These are phyloP conservation scores for Pythium dissotocum DNA, from an alignment of 352 stramenopile species.

Conservation along the genomic window DNA sequence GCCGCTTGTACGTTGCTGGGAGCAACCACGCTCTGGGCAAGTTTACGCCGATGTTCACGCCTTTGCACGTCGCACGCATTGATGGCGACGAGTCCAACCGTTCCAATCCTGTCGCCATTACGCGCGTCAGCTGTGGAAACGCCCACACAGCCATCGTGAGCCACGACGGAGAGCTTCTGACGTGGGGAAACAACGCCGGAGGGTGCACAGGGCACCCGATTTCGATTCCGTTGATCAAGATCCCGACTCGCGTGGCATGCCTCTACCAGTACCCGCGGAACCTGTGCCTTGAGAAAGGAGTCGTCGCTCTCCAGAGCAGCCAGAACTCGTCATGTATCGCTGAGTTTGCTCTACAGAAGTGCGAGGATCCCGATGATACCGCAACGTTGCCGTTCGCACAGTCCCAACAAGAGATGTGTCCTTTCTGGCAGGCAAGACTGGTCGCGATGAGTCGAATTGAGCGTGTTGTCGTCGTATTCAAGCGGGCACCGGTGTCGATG, in stretches of 20 bases:
- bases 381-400: conserved; percentile 39
- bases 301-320: conserved; percentile 50
- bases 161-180: conserved; percentile 63
- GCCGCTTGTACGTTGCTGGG: conserved; percentile 57
- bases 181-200: conserved; percentile 72
- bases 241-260: conserved; percentile 54
- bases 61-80: conserved; percentile 23
- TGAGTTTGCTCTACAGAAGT: conserved; percentile 41
- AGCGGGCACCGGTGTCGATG: conserved; percentile 11
- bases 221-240: conserved; percentile 33
- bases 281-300: conserved; percentile 39
- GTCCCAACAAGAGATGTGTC: conserved; percentile 74
- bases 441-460: conserved; percentile 43
- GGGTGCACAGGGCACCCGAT: conserved; percentile 64
- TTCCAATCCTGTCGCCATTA: conserved; percentile 25
- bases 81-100: neutral
- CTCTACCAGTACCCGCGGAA: conserved; percentile 63
- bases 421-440: conserved; percentile 70
- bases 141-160: conserved; percentile 68
- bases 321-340: conserved; percentile 59
- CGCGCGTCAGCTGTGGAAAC: conserved; percentile 62
- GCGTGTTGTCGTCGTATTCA: conserved; percentile 38
- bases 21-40: conserved; percentile 63
- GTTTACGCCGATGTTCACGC: conserved; percentile 62
- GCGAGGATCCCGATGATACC: conserved; percentile 7